Conservation (phyloP, 2,329 filamentous ascomycete species). For the Emergomyces orientalis region DNA sequence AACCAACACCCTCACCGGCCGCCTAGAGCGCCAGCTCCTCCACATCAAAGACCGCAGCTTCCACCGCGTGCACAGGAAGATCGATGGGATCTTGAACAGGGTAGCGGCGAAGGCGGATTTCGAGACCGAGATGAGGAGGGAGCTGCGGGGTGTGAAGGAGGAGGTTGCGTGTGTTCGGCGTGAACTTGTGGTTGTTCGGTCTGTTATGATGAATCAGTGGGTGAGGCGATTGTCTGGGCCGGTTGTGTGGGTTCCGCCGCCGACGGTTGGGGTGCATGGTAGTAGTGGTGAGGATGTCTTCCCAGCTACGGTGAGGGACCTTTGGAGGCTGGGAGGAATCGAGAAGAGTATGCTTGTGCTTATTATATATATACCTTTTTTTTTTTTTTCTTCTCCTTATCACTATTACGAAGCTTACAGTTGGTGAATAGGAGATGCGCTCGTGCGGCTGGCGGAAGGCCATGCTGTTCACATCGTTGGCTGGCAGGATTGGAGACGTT, state of each 20-base stretch:
- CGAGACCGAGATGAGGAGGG: not conserved
- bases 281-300: not conserved
- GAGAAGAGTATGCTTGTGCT: not conserved
- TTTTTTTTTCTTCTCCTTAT: not conserved
- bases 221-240: not conserved
- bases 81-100: not conserved
- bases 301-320: not conserved
- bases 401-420: not conserved
- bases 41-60: constrained; percentile 4
- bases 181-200: not conserved
- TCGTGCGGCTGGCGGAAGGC: not conserved
- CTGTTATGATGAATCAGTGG: not conserved
- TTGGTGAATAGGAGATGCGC: not conserved
- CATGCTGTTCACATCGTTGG: not conserved
- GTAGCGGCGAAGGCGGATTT: not conserved
- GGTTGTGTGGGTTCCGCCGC: not conserved
- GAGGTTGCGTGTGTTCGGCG: not conserved
- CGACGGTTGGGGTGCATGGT: not conserved
- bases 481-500: not conserved
- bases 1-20: not conserved
- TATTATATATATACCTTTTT: not conserved
- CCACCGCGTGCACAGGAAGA: not conserved
- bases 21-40: not conserved
- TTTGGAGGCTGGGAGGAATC: not conserved
- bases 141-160: not conserved